These are phyloP conservation scores for Chaetoceros tenuissimus DNA, from an alignment of 108 stramenopile genomes.

Conservation along the genomic window DNA sequence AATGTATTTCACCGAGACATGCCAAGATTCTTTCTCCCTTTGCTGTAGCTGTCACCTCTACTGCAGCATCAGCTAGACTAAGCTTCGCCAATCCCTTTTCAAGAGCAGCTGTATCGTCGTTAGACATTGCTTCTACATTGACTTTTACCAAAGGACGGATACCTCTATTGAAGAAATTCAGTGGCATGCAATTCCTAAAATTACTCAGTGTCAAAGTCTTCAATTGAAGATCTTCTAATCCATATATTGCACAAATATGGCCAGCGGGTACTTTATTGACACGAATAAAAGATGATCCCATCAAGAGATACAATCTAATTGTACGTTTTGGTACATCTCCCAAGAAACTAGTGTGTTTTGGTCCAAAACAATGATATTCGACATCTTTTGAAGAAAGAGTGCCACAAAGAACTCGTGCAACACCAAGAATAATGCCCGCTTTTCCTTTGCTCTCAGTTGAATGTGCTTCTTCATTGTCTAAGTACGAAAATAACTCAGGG, in stretches of 20 bases:
- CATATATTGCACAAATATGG: conserved; percentile 80
- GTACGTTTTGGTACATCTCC: conserved; percentile 21
- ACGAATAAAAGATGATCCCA: conserved; percentile 78
- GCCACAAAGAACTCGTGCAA: conserved; percentile 72
- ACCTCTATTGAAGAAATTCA: conserved; percentile 58
- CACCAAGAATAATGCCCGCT: conserved; percentile 48
- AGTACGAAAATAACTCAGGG: conserved; percentile 28
- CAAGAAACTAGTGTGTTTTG: conserved; percentile 37
- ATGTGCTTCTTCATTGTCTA: conserved; percentile 13
- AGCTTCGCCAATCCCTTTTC: conserved; percentile 70
- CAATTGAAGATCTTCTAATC: conserved; percentile 69
- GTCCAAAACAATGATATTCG: conserved; percentile 64
- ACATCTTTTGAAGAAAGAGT: conserved; percentile 44
- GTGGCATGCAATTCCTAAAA: conserved; percentile 49
- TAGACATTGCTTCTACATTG: conserved; percentile 67
- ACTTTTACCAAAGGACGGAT: conserved; percentile 84
- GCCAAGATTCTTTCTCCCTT: conserved; percentile 77
- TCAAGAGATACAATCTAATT: conserved; percentile 67
- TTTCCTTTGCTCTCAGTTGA: background rate
- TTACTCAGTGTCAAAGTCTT: conserved; percentile 75
- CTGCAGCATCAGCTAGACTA: conserved; percentile 72
- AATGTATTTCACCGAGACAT: conserved; percentile 80
- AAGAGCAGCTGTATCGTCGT: conserved; percentile 54
- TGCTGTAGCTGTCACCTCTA: conserved; percentile 77
- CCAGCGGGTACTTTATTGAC: conserved; percentile 81